These are phyloP conservation scores for Cardamine resedifolia DNA, from an alignment of 345 rosid species.

Conservation along the genomic window DNA sequence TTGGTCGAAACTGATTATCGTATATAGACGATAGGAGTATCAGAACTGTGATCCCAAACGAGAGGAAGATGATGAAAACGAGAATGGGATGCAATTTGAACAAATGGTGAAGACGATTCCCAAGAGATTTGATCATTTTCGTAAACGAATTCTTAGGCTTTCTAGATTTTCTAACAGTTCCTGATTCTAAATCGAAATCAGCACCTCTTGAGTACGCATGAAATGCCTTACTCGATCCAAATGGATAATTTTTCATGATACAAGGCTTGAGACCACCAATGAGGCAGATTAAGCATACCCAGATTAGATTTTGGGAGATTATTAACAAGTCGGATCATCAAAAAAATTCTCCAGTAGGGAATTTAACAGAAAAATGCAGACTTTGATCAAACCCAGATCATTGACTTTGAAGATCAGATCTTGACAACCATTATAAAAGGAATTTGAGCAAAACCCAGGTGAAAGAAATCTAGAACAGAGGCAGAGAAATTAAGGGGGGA, in stretches of 20 bases:
- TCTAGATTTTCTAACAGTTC: slow-evolving; percentile 54
- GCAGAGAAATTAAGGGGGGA: not conserved
- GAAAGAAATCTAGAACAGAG: not conserved
- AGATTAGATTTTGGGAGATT: slow-evolving; percentile 29
- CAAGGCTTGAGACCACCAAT: slow-evolving; percentile 13
- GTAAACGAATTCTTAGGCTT: slow-evolving; percentile 49
- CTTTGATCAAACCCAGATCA: slow-evolving; percentile 32
- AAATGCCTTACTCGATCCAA: slow-evolving; percentile 57
- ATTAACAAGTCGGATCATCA: slow-evolving; percentile 31
- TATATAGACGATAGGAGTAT: slow-evolving; percentile 49
- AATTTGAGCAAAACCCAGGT: slow-evolving; percentile 31
- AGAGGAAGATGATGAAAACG: slow-evolving; percentile 50
- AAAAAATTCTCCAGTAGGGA: not conserved
- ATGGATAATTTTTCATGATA: slow-evolving; percentile 66
- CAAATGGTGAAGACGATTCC: slow-evolving; percentile 52
- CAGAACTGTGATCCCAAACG: slow-evolving; percentile 62
- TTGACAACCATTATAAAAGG: not conserved
- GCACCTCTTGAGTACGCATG: slow-evolving; percentile 64
- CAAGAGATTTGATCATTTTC: slow-evolving; percentile 63
- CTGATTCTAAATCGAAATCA: slow-evolving; percentile 84
- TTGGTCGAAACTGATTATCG: slow-evolving; percentile 44
- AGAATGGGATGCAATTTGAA: slow-evolving; percentile 67
- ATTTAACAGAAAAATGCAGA: slow-evolving; percentile 15
- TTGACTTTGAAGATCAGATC: slow-evolving; percentile 5
- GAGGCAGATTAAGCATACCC: slow-evolving; percentile 49